These are phyloP conservation scores for Lactarius vividus DNA, from an alignment of 768 basidiomycete genomes.

Conservation along the genomic window DNA sequence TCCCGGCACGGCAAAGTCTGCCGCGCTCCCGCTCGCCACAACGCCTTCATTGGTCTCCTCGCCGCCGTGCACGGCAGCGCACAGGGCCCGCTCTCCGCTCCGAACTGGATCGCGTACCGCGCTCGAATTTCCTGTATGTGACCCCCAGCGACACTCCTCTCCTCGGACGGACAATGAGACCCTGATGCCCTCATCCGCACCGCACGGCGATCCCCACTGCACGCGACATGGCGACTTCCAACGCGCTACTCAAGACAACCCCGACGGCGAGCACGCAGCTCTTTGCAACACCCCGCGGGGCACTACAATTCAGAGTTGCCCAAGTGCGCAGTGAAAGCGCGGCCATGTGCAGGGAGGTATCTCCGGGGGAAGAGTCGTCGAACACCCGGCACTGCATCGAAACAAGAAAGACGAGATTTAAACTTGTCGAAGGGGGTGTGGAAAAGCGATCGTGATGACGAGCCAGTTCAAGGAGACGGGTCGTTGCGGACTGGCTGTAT, in stretches of 20 bases:
- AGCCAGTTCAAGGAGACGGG: conserved; percentile 23
- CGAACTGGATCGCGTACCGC: conserved; percentile 1
- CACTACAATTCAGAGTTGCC: conserved; percentile 11
- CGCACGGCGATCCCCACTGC: conserved; percentile 8
- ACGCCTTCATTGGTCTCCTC: conserved; percentile 10
- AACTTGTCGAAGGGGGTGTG: conserved; percentile 5
- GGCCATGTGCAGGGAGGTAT: conserved; percentile 10
- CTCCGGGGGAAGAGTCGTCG: not conserved
- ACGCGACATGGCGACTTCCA: conserved; percentile 20
- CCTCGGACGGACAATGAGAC: not conserved
- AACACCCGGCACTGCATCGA: not conserved
- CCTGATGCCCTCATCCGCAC: conserved; percentile 11
- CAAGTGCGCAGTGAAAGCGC: conserved; percentile 13
- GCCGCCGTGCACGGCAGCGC: conserved; percentile 1
- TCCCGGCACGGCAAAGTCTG: conserved; percentile 2
- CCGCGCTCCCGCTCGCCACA: conserved; percentile 13
- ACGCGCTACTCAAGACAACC: conserved; percentile 8
- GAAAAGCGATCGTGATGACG: conserved; percentile 8
- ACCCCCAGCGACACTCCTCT: conserved; percentile 11
- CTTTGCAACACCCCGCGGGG: conserved; percentile 24
- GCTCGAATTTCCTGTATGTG: conserved; percentile 13
- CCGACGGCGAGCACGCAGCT: conserved; percentile 24
- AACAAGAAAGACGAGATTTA: not conserved
- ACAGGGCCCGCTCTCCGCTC: conserved; percentile 26
- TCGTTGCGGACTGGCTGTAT: conserved; percentile 14